Evolutionary conservation across 2,329 filamentous ascomycete genomes (phyloP).

Genomic region (Penicillium sclerotiorum): DNA sequence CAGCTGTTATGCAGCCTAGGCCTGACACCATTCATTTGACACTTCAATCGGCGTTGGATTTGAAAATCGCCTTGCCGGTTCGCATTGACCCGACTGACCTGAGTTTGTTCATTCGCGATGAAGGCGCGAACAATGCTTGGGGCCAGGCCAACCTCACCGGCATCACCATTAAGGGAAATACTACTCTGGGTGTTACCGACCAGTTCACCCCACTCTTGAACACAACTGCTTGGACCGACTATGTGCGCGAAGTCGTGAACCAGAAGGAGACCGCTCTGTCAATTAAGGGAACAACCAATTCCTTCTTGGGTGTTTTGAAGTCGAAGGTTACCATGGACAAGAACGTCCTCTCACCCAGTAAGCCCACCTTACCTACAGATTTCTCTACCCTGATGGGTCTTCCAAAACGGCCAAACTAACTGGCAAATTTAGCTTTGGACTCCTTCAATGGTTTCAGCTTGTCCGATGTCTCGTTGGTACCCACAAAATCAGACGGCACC

Average conservation of each 20-base stretch:
- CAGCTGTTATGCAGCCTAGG: slow-evolving; percentile 37
- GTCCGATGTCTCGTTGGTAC: slow-evolving; percentile 49
- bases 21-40: slow-evolving; percentile 37
- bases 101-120: slow-evolving; percentile 37
- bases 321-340: slow-evolving; percentile 40
- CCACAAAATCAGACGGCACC: slow-evolving; percentile 46
- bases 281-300: slow-evolving; percentile 31
- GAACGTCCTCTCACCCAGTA: slow-evolving; percentile 38
- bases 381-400: not conserved
- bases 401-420: slow-evolving; percentile 4
- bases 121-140: slow-evolving; percentile 32
- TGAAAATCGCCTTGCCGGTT: slow-evolving; percentile 40
- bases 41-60: slow-evolving; percentile 37
- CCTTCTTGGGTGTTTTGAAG: slow-evolving; percentile 36
- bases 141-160: slow-evolving; percentile 26
- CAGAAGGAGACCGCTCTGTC: slow-evolving; percentile 28
- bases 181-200: slow-evolving; percentile 31
- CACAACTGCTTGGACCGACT: slow-evolving; percentile 31
- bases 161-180: slow-evolving; percentile 37
- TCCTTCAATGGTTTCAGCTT: slow-evolving; percentile 54
- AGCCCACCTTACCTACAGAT: slow-evolving; percentile 7
- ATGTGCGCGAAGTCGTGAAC: slow-evolving; percentile 37
- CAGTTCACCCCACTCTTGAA: slow-evolving; percentile 31
- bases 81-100: slow-evolving; percentile 40
- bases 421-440: slow-evolving; percentile 51